A percentile compares a stretch with the other conserved stretches of the same genome.
These are phyloP conservation scores for Talaromyces adpressus DNA, from an alignment of 495 filamentous ascomycete species.

Conservation along the genomic window DNA sequence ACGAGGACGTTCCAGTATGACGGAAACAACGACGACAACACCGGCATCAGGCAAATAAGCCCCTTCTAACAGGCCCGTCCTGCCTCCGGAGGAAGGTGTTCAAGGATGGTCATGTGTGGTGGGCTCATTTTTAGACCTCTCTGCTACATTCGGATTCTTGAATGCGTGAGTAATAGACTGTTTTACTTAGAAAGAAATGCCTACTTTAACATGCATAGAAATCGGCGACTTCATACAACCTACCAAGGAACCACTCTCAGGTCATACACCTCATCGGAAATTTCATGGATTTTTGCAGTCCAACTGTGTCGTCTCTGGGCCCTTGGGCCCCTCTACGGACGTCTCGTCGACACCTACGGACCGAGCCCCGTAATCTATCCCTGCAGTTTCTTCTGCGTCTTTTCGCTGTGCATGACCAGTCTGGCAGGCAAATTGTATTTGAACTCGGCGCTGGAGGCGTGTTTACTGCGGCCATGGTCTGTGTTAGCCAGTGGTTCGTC, in stretches of 20 bases:
- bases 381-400: constrained; percentile 19
- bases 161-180: constrained; percentile 18
- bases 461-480: constrained; percentile 20
- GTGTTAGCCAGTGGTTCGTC: constrained; percentile 43
- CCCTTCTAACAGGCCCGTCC: neutral
- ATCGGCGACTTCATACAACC: constrained; percentile 22
- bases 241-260: constrained; percentile 20
- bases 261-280: constrained; percentile 18
- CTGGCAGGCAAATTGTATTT: constrained; percentile 20
- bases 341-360: constrained; percentile 25
- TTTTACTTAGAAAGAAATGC: neutral
- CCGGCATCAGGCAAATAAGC: neutral
- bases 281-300: constrained; percentile 31
- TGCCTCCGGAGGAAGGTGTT: constrained; percentile 21
- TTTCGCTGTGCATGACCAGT: constrained; percentile 28
- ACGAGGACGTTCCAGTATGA: neutral
- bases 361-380: constrained; percentile 17
- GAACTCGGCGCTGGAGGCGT: constrained; percentile 29
- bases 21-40: neutral
- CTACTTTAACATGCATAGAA: neutral
- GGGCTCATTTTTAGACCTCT: constrained; percentile 17
- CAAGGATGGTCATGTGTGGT: constrained; percentile 22
- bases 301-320: constrained; percentile 25
- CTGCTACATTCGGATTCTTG: constrained; percentile 22
- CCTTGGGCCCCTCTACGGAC: constrained; percentile 23